Evolutionary conservation across 805 yeast species (phyloP), one percentile per base, ranked within the genome.

Genomic region (Candida vartiovaarae): DNA sequence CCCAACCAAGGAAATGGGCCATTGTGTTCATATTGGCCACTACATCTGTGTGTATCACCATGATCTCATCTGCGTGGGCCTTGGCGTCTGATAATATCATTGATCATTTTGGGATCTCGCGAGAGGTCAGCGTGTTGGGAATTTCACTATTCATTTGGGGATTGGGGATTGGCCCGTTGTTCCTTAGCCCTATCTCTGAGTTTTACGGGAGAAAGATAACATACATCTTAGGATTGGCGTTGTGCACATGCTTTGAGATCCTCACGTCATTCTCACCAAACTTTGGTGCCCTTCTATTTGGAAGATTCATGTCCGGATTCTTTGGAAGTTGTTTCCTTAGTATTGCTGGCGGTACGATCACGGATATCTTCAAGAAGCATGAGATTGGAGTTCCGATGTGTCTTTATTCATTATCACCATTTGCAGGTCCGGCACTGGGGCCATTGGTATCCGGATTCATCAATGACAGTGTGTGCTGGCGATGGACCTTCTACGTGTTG

Each of bases 281-380:
- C 45, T 74, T 79, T 30, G 80, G 79, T 7, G 85, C 82, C 31
- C 64, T 85, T 45, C 61, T 82, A 45, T 75, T 82, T 38, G 75
- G 81, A 41, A 74, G 93, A 49, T 76, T 82, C 50, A 62, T 82
- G 47, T 77, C 80, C 9, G 93, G 93, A 1, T 70, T 84, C 37
- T 81, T 81, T 52, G 89, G 89, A 4, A 80, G 87, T 40, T 82
- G 85, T 3, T 84, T 88, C 34, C 66, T 85, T 51, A 77, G 82
- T 48, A 82, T 84, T 30, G 87, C 88, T 8, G 89, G 90, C 32
- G 95, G 93, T 23, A 72, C 84, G 1, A 66, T 85, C 37, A 79
- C 87, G 8, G 95, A 85, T 60, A 68, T 84, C 44, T 85, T 79
- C 67, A 66, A 66, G 20, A 78, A 78, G 45, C 62, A 69, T 42